phyloP scores from a whole-genome alignment of 2,329 filamentous ascomycete genomes.

The Elsinoe perseae region DNA sequence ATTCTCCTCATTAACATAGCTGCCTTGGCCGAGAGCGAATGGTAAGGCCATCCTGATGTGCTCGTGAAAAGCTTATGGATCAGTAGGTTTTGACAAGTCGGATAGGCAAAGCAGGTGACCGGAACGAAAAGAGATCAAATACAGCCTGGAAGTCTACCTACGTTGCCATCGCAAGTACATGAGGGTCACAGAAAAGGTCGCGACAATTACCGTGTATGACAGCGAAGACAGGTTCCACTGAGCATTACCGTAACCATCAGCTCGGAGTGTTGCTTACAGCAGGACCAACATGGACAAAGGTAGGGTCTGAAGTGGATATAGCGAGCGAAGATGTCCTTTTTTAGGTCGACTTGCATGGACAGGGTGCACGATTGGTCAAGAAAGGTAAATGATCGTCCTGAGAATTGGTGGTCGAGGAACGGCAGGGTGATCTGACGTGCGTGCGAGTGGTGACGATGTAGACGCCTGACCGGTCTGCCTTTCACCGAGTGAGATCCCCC shows the following conservation, averaged over 20 bases:
- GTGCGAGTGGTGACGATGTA: not conserved
- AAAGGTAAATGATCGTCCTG: not conserved
- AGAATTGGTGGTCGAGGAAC: not conserved
- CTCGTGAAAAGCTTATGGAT: not conserved
- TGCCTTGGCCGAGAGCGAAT: not conserved
- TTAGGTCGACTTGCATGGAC: not conserved
- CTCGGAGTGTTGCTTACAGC: not conserved
- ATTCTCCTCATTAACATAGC: slow-evolving; percentile 6
- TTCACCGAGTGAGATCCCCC: not conserved
- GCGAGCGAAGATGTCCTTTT: not conserved
- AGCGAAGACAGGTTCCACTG: not conserved
- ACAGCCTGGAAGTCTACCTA: not conserved
- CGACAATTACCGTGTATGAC: not conserved
- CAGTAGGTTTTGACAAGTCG: not conserved
- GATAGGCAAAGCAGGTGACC: not conserved
- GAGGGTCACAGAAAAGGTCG: not conserved
- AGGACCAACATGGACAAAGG: slow-evolving; percentile 1
- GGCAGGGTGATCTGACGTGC: slow-evolving; percentile 2
- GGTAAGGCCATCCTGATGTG: not conserved
- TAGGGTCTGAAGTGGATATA: not conserved
- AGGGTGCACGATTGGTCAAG: not conserved
- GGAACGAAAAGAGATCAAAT: not conserved
- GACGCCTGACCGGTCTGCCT: not conserved
- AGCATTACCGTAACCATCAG: slow-evolving; percentile 9
- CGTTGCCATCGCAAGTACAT: not conserved